Conservation (phyloP, 2,329 filamentous ascomycete genomes). For the Xylariaceae sp. region DNA sequence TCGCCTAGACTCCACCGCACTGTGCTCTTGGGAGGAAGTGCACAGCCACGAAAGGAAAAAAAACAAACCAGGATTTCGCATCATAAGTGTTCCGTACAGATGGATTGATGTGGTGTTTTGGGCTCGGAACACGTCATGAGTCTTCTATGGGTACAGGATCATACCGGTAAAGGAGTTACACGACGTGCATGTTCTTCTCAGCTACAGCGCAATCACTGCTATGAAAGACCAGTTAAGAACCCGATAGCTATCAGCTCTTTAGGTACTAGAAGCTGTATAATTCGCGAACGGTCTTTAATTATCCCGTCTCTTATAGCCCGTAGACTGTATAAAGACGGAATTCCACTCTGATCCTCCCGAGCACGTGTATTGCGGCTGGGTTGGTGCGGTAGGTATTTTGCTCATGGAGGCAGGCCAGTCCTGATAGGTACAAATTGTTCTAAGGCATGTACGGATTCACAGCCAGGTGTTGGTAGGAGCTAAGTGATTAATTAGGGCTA, state of each 20-base stretch:
- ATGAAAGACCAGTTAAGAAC: neutral
- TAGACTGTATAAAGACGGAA: no score
- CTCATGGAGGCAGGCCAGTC: no score
- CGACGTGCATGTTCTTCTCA: neutral
- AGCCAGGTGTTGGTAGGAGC: neutral
- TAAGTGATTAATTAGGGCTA: neutral
- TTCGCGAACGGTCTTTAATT: no score
- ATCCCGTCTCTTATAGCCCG: no score
- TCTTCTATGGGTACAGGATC: neutral
- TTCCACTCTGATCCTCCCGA: no score
- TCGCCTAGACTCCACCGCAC: neutral
- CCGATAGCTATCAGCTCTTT: neutral
- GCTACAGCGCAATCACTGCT: neutral
- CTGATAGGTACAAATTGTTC: neutral
- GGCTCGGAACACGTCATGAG: neutral
- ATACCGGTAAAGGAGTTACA: neutral
- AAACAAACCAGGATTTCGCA: slow-evolving; percentile 1
- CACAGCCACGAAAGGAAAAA: slow-evolving; percentile 13
- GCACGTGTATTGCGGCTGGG: no score
- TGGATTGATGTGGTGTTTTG: neutral
- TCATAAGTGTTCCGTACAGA: neutral
- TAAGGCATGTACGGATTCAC: neutral
- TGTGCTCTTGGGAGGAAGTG: slow-evolving; percentile 1
- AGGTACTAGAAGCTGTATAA: no score
- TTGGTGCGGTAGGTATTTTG: no score